These are phyloP conservation scores for Ogataea hybrid DNA, from an alignment of 1,139 yeast genomes.

Conservation along the genomic window DNA sequence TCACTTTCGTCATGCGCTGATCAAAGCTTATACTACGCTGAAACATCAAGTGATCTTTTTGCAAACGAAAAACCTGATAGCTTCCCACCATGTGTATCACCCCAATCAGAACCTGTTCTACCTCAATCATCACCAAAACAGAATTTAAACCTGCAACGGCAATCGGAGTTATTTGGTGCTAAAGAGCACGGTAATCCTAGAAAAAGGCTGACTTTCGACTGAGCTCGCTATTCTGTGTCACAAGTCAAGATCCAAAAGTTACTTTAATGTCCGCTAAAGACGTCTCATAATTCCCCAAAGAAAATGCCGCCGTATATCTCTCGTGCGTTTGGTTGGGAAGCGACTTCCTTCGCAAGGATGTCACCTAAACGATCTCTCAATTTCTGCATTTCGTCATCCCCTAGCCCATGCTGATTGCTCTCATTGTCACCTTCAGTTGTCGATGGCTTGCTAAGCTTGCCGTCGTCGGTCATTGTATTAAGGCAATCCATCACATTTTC, in stretches of 20 bases:
- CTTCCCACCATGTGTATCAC: no score
- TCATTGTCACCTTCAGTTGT: background rate
- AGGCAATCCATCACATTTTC: constrained; percentile 60
- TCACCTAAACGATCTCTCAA: constrained; percentile 59
- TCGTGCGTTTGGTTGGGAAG: constrained; percentile 52
- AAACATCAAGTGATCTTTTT: no score
- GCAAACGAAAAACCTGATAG: no score
- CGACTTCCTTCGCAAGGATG: constrained; percentile 49
- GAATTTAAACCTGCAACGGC: no score
- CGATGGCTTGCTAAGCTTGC: constrained; percentile 23
- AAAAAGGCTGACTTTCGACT: constrained; percentile 23
- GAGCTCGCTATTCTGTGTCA: background rate
- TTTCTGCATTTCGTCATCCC: constrained; percentile 30
- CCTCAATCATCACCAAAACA: no score
- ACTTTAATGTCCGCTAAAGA: no score
- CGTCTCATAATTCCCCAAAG: constrained; percentile 53
- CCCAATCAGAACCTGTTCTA: no score
- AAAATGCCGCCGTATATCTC: constrained; percentile 68
- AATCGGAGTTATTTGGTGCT: background rate
- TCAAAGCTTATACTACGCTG: no score
- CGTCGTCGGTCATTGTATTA: constrained; percentile 41
- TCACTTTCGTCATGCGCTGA: no score
- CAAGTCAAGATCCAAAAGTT: no score
- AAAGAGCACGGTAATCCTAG: constrained; percentile 12
- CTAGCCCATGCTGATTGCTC: constrained; percentile 25